Base-by-base conservation (phyloP, 2,329 filamentous ascomycete species). In the Pseudovirgaria hyperparasitica region DNA sequence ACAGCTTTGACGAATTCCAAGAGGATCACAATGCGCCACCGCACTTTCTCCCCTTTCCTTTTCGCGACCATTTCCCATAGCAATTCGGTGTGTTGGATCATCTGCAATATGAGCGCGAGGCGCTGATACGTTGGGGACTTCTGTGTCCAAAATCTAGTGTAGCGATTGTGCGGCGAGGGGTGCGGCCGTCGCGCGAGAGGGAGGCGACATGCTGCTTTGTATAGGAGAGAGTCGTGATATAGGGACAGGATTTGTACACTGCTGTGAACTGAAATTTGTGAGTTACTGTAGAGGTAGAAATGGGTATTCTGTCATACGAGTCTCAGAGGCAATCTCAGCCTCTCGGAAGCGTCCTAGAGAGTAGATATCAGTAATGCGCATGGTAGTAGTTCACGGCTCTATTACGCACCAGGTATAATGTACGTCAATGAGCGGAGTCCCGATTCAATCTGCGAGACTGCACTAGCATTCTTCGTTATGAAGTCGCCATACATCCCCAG, bases 61-160 rank as follows among this genome's bases (percentile, higher is more conserved):
- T 92, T 92, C 16, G 86, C 86, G 16, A 80, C 72, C 90, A 98
- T 98, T 53, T 98, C 90, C 70, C 87, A 90, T n/a, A 98, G 60
- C 16, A 98, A 63, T 57, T 98, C 84, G 0, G 86, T 93, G 49
- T 96, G 96, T 40, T 90, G 81, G 15, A 94, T 80, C 58, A 92
- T 79, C 50, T 92, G 84, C 25, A 98, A 62, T 4, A 85, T 62
- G 37, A 86, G 67, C 21, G 87, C 86, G 29, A 92, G 72, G 32
- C 81, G 72, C 32, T 77, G 72, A 54, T 98, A 98, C 7, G 82
- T 64, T 4, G 67, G 62, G 43, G 70, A 76, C 29, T 64, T 63
- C 25, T 65, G 58, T 11, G 64, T 63, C 67, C 71, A 76, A 50
- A 72, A 75, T 35, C 65, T 65, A 19, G 72, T 76, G 42, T 77